phyloP scores from a whole-genome alignment of 2,329 filamentous ascomycete genomes.

The Monilinia fructicola region DNA sequence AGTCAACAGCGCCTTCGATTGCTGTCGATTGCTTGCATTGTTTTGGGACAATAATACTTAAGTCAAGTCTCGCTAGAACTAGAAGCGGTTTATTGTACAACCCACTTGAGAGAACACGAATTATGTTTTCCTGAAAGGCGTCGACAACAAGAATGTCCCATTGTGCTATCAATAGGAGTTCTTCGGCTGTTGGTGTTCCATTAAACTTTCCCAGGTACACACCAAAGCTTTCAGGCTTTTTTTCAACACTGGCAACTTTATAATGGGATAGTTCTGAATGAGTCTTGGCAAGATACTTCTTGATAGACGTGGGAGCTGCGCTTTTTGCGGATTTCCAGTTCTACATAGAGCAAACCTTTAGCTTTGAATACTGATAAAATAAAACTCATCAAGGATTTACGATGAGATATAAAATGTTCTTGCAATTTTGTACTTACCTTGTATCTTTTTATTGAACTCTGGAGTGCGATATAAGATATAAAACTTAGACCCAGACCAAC shows the following conservation, averaged over 20 bases:
- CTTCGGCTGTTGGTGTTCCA: conserved; percentile 38
- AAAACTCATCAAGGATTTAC: too few relatives aligned
- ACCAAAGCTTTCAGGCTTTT: conserved; percentile 38
- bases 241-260: conserved; percentile 25
- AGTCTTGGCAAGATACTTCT: conserved; percentile 27
- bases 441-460: conserved; percentile 23
- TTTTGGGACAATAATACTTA: conserved; percentile 25
- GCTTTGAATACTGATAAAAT: background rate
- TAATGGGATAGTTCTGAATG: conserved; percentile 26
- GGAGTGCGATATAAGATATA: conserved; percentile 28
- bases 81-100: conserved; percentile 28
- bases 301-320: conserved; percentile 24
- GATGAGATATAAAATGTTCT: background rate
- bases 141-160: conserved; percentile 49
- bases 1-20: conserved; percentile 6
- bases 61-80: conserved; percentile 33
- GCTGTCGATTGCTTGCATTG: conserved; percentile 12
- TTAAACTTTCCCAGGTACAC: conserved; percentile 46
- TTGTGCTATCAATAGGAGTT: conserved; percentile 43
- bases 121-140: conserved; percentile 43
- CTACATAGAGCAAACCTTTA: conserved; percentile 17
- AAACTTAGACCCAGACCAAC: conserved; percentile 27
- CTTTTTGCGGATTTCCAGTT: conserved; percentile 24
- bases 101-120: conserved; percentile 39
- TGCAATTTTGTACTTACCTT: conserved; percentile 17